These are phyloP conservation scores for Epichloe uncinata DNA, from an alignment of 2,329 filamentous ascomycete species.

Conservation along the genomic window DNA sequence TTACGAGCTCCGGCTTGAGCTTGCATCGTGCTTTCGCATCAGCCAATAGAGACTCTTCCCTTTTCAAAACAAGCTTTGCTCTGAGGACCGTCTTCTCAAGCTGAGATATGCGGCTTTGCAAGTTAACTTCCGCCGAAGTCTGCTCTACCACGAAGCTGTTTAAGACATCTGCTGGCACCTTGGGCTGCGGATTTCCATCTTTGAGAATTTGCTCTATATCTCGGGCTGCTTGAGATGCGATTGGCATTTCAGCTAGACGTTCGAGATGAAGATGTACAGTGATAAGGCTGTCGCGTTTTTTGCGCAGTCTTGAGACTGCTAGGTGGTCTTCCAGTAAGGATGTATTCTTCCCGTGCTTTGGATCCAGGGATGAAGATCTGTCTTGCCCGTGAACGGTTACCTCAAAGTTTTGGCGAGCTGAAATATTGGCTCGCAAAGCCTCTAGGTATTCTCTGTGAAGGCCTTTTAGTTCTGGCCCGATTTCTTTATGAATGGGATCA, in stretches of 20 bases:
- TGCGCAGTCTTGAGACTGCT: slow-evolving; percentile 34
- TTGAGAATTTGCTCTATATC: slow-evolving; percentile 34
- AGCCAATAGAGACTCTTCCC: slow-evolving; percentile 41
- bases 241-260: slow-evolving; percentile 36
- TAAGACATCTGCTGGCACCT: slow-evolving; percentile 38
- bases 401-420: slow-evolving; percentile 35
- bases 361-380: neutral
- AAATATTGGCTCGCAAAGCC: slow-evolving; percentile 37
- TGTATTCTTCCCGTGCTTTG: slow-evolving; percentile 7
- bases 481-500: slow-evolving; percentile 20
- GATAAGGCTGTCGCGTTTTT: slow-evolving; percentile 36
- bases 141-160: slow-evolving; percentile 33
- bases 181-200: slow-evolving; percentile 30
- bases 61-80: slow-evolving; percentile 41
- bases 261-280: slow-evolving; percentile 39
- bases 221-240: slow-evolving; percentile 36
- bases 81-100: slow-evolving; percentile 46
- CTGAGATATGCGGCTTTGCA: slow-evolving; percentile 34
- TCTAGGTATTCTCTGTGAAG: slow-evolving; percentile 42
- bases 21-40: slow-evolving; percentile 29
- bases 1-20: slow-evolving; percentile 22
- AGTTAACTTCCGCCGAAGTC: slow-evolving; percentile 23
- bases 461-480: slow-evolving; percentile 28
- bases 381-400: slow-evolving; percentile 16
- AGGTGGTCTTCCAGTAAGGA: slow-evolving; percentile 36